Percentiles rank a stretch among this genome's conserved stretches.
Conservation (phyloP, 2,329 filamentous ascomycete genomes). For the Phialemonium atrogriseum region DNA sequence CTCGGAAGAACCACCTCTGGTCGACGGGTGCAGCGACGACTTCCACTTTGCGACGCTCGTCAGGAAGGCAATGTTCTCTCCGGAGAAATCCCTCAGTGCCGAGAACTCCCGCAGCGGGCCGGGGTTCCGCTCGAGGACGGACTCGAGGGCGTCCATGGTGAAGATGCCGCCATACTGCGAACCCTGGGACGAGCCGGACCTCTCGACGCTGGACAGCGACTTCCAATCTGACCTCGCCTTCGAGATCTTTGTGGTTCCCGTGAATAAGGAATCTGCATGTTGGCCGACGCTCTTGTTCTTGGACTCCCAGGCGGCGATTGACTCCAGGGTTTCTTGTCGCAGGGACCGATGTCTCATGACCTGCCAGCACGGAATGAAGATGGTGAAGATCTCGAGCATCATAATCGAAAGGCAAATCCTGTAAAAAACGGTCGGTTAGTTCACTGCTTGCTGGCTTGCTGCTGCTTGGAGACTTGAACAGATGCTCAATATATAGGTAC, state of each 20-base stretch:
- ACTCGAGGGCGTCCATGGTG: slow-evolving; percentile 55
- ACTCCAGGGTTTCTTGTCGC: slow-evolving; percentile 37
- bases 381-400: slow-evolving; percentile 53
- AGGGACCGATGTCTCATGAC: slow-evolving; percentile 37
- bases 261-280: too few species aligned
- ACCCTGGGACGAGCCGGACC: slow-evolving; percentile 17
- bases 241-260: background rate
- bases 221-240: slow-evolving; percentile 16
- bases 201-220: slow-evolving; percentile 28
- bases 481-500: too few species aligned
- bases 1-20: too few species aligned
- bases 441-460: too few species aligned
- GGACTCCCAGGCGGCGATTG: slow-evolving; percentile 39
- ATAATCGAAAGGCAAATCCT: slow-evolving; percentile 53
- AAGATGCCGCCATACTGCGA: slow-evolving; percentile 34
- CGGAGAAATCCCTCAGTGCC: slow-evolving; percentile 58
- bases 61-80: slow-evolving; percentile 63
- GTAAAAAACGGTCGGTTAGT: too few species aligned
- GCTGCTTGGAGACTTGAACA: too few species aligned
- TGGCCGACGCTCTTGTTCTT: slow-evolving; percentile 24
- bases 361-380: slow-evolving; percentile 56
- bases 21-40: slow-evolving; percentile 19
- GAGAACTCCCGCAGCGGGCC: slow-evolving; percentile 56
- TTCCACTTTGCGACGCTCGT: slow-evolving; percentile 51
- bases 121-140: slow-evolving; percentile 50